Evolutionary conservation across 2,329 filamentous ascomycete genomes (phyloP), one percentile per base, ranked within the genome.

Genomic region (Alternaria gansuensis): DNA sequence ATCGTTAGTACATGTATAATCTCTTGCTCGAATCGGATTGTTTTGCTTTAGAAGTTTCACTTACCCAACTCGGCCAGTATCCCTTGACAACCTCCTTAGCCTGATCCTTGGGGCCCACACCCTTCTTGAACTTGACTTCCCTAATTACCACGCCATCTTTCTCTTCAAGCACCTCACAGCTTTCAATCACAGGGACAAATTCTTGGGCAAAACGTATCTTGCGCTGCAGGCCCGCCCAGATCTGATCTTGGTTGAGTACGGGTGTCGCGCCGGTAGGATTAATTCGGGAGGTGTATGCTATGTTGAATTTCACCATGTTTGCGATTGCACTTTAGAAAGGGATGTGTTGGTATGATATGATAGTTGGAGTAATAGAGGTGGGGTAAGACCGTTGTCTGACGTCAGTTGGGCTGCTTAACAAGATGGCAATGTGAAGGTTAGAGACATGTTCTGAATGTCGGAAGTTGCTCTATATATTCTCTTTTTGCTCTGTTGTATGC

Each of bases 151-250:
- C 67, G 4, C 40, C 57, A 43, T 75, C 75, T 8, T 75, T 71
- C 33, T 82, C 81, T 14, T 71, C 63, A 0, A 82, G 43, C 0
- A 83, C 78, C 26, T 76, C 69, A 61, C 77, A 81, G n/a, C 58
- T 66, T 10, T 66, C 64, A 56, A 83, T 83, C 3, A 79, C 73
- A 0, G 79, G 75, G 0, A 83, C 79, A 60, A 82, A 83, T 54
- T 81, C 79, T 40, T 82, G 73, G 5, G 80, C 78, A 56, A 75
- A 72, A 4, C 79, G 77, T 62, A 82, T 79, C 67, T 83, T 83
- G 59, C 77, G 74, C 58, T 81, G 77, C 11, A 83, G 75, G 13
- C 80, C 81, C 5, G 73, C 68, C 79, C 80, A 83, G 59, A 82
- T 62, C 60, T 80, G 77, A 5, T 65, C 40, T 23, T 63, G 65